phyloP scores from a whole-genome alignment of 257 asterid genomes.

The Asclepias syriaca region DNA sequence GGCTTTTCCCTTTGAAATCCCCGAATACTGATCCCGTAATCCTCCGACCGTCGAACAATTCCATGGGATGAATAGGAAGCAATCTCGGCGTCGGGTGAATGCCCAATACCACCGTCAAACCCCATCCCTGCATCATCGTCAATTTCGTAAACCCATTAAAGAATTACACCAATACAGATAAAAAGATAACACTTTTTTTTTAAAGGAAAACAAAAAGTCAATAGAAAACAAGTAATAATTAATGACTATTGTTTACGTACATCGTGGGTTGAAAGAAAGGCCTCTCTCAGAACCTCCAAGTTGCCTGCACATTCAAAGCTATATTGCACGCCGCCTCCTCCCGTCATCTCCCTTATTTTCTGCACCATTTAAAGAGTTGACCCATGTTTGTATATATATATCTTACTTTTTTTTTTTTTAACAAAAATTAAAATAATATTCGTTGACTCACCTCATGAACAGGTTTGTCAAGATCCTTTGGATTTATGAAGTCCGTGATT shows the following conservation, averaged over 20 bases:
- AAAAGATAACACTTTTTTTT: no score
- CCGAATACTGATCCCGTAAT: slow-evolving; percentile 77
- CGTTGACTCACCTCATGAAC: slow-evolving; percentile 50
- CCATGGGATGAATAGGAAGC: slow-evolving; percentile 93
- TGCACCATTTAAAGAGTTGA: slow-evolving; percentile 18
- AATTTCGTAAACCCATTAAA: no score
- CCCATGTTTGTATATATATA: background rate
- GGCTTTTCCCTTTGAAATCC: slow-evolving; percentile 85
- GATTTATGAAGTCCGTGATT: slow-evolving; percentile 74
- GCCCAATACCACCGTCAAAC: slow-evolving; percentile 65
- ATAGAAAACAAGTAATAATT: no score
- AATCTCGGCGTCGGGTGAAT: slow-evolving; percentile 64
- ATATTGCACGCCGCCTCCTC: slow-evolving; percentile 87
- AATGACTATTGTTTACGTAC: slow-evolving; percentile 22
- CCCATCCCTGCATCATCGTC: slow-evolving; percentile 70
- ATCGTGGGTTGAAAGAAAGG: slow-evolving; percentile 82
- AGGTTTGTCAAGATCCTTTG: slow-evolving; percentile 56
- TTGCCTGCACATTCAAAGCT: slow-evolving; percentile 91
- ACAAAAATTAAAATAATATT: no score
- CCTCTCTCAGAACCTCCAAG: slow-evolving; percentile 81
- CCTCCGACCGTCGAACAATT: slow-evolving; percentile 74
- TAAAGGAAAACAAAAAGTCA: no score
- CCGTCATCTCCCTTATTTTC: slow-evolving; percentile 76
- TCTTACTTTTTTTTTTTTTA: no score
- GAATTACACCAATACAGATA: no score